Conservation (phyloP, 176 grass and related monocot genomes). For the Pharus latifolius region DNA sequence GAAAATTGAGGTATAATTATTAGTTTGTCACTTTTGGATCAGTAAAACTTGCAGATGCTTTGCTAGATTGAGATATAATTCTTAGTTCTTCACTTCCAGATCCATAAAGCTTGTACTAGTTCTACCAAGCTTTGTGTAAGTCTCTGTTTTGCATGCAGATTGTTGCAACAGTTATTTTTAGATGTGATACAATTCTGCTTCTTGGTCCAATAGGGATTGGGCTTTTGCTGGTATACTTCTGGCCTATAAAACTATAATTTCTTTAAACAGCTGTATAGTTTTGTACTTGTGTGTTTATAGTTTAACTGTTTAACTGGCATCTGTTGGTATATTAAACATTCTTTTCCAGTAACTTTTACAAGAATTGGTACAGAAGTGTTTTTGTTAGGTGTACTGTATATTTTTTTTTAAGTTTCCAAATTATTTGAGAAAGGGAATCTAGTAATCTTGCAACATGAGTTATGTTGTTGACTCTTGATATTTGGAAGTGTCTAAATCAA, state of each 20-base stretch:
- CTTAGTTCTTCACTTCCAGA: background rate
- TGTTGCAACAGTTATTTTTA: constrained; percentile 73
- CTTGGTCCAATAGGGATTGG: constrained; percentile 74
- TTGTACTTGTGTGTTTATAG: background rate
- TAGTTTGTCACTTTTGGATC: background rate
- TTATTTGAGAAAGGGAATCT: no score
- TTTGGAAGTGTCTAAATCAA: no score
- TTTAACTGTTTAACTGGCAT: no score
- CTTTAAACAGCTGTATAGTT: background rate
- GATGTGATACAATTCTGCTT: constrained; percentile 87
- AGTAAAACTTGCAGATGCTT: background rate
- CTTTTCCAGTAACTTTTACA: background rate
- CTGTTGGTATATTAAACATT: no score
- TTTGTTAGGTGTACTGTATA: background rate
- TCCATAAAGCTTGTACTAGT: background rate
- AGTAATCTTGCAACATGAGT: no score
- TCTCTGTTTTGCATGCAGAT: constrained; percentile 40
- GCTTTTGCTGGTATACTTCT: constrained; percentile 60
- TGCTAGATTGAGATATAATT: background rate
- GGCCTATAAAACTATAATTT: background rate
- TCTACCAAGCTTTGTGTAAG: background rate
- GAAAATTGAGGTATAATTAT: background rate
- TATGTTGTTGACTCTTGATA: no score
- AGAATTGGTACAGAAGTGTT: background rate
- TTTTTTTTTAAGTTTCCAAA: background rate